Percentiles rank a stretch among this genome's conserved stretches.
phyloP scores from a whole-genome alignment of 371 early-diverging fungal genomes.

The Dinochytrium kinnereticum region DNA sequence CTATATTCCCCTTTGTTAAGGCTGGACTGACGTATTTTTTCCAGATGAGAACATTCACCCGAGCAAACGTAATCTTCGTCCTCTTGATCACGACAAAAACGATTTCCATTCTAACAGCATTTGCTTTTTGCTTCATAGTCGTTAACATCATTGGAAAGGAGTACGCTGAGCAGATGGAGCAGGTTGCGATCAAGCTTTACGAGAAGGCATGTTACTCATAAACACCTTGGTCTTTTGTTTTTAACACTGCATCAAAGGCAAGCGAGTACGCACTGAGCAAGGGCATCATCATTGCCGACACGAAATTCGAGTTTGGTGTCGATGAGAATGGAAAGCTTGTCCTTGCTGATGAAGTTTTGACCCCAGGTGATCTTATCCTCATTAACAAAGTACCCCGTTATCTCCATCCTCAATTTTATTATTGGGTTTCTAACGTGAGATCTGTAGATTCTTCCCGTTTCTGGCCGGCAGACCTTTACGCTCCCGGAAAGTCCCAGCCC shows the following conservation, averaged over 20 bases:
- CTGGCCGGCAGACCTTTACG: constrained; percentile 88
- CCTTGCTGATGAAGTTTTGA: constrained; percentile 95
- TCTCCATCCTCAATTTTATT: neutral
- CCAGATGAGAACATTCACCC: constrained; percentile 97
- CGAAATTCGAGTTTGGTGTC: constrained; percentile 98
- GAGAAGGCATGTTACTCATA: constrained; percentile 38
- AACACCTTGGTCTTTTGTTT: neutral
- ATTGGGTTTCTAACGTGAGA: neutral
- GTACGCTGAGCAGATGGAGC: constrained; percentile 67
- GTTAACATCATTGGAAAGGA: constrained; percentile 84
- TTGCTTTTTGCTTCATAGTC: constrained; percentile 53
- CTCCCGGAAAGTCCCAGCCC: constrained; percentile 82
- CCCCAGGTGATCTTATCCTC: constrained; percentile 72
- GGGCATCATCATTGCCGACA: constrained; percentile 98
- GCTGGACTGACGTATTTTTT: constrained; percentile 7
- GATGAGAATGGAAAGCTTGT: constrained; percentile 79
- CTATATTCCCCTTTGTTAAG: constrained; percentile 9
- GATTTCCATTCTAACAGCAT: too few species aligned
- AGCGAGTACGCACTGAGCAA: constrained; percentile 79
- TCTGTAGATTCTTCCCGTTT: constrained; percentile 91
- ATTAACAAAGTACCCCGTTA: neutral
- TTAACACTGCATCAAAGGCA: constrained; percentile 50
- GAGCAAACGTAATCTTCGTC: constrained; percentile 63
- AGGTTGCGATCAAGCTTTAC: constrained; percentile 68
- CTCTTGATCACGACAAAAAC: too few species aligned